These are phyloP conservation scores for Aspergillus fumigatiaffinis DNA, from an alignment of 2,329 filamentous ascomycete species.

Conservation along the genomic window DNA sequence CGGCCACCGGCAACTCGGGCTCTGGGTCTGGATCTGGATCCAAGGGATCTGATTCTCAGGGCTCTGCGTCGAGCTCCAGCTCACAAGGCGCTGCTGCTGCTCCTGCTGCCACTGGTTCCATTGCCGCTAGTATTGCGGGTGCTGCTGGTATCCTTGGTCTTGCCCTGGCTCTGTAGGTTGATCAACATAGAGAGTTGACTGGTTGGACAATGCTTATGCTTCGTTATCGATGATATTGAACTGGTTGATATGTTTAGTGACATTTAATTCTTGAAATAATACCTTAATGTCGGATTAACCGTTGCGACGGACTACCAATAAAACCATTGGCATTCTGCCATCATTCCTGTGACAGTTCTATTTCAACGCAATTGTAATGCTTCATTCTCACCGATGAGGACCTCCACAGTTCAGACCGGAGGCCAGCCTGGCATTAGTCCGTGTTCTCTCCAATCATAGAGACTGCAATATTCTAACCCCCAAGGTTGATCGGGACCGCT, in stretches of 20 bases:
- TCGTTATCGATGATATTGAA: neutral
- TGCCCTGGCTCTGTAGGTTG: conserved; percentile 19
- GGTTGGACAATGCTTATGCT: neutral
- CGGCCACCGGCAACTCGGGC: neutral
- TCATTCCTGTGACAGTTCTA: neutral
- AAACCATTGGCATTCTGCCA: neutral
- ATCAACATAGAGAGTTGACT: neutral
- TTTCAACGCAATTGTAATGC: neutral
- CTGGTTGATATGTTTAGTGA: neutral
- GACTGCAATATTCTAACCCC: neutral
- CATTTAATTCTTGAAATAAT: neutral
- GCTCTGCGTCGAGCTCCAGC: conserved; percentile 4
- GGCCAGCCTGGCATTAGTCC: neutral
- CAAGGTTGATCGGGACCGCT: neutral
- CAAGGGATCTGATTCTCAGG: neutral
- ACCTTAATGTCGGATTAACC: neutral
- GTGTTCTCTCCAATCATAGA: neutral
- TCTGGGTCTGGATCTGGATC: conserved; percentile 6
- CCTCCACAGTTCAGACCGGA: neutral
- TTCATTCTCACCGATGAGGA: neutral
- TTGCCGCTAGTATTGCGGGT: conserved; percentile 17
- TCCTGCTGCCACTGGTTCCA: conserved; percentile 14
- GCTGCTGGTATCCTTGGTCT: conserved; percentile 20
- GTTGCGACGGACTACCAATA: neutral
- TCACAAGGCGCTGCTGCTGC: conserved; percentile 12